phyloP scores from a whole-genome alignment of 306 rosid species.

The Luffa acutangula region DNA sequence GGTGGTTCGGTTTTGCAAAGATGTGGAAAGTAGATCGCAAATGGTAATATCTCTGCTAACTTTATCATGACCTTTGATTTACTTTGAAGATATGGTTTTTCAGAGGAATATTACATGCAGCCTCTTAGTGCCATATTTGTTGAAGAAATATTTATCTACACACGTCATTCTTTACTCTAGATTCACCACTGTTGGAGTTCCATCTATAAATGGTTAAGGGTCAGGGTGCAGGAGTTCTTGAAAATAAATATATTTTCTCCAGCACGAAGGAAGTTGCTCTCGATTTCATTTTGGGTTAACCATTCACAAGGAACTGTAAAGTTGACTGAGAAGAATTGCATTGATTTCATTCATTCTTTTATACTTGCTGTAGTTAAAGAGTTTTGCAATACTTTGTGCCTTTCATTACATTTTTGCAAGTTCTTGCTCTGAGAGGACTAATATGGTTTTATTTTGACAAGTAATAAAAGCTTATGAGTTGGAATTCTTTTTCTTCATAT shows the following conservation, averaged over 20 bases:
- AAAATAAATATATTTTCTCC: not conserved
- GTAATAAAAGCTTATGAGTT: not conserved
- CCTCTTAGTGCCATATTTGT: not conserved
- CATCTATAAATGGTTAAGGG: not conserved
- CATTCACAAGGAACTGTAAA: not conserved
- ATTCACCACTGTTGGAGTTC: not conserved
- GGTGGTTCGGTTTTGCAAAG: constrained; percentile 80
- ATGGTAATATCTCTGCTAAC: constrained; percentile 42
- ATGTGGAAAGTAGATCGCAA: constrained; percentile 85
- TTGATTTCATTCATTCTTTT: not conserved
- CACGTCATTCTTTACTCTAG: not conserved
- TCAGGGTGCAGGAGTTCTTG: not conserved
- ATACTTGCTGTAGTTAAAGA: not conserved
- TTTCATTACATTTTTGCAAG: not conserved
- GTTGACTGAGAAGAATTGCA: not conserved
- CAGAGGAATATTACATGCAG: not conserved
- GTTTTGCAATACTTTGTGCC: not conserved
- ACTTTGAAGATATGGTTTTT: not conserved
- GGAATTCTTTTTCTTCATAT: not conserved
- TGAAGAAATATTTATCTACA: not conserved
- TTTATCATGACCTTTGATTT: constrained; percentile 5
- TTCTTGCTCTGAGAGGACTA: not conserved
- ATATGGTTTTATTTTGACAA: not conserved
- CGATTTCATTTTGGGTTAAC: not conserved
- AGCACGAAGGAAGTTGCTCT: not conserved